phyloP scores from a whole-genome alignment of 2,329 filamentous ascomycete genomes.

The Beauveria bassiana region DNA sequence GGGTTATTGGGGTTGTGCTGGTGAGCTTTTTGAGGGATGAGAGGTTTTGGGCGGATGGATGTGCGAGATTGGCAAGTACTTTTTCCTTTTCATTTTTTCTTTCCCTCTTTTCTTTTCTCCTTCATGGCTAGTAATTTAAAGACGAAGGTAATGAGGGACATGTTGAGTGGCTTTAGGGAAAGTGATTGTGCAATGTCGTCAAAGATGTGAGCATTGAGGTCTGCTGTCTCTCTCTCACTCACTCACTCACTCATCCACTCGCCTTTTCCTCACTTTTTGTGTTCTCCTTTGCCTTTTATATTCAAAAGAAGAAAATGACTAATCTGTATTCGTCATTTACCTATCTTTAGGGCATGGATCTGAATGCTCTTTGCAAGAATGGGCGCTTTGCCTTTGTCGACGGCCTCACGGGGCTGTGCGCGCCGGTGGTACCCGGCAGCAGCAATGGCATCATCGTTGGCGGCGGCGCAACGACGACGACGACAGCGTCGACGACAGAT shows the following conservation, averaged over 20 bases:
- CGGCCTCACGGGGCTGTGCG: constrained; percentile 56
- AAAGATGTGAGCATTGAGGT: no score
- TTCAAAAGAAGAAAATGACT: no score
- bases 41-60: constrained; percentile 69
- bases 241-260: no score
- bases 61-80: constrained; percentile 51
- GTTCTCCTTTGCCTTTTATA: not conserved
- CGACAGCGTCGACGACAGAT: no score
- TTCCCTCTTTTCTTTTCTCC: no score
- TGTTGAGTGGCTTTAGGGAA: not conserved
- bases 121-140: not conserved
- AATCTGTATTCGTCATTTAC: no score
- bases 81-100: not conserved
- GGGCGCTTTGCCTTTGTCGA: constrained; percentile 67
- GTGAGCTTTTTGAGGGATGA: constrained; percentile 77
- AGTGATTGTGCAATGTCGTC: no score
- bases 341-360: constrained; percentile 55
- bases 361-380: constrained; percentile 50
- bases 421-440: not conserved
- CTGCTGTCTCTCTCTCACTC: no score
- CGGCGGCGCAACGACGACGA: constrained; percentile 18
- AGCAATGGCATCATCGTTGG: constrained; percentile 18
- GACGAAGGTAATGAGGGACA: not conserved
- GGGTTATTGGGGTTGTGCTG: constrained; percentile 54
- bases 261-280: no score